phyloP scores from a whole-genome alignment of 2,329 filamentous ascomycete species.

The Fonsecaea pedrosoi region DNA sequence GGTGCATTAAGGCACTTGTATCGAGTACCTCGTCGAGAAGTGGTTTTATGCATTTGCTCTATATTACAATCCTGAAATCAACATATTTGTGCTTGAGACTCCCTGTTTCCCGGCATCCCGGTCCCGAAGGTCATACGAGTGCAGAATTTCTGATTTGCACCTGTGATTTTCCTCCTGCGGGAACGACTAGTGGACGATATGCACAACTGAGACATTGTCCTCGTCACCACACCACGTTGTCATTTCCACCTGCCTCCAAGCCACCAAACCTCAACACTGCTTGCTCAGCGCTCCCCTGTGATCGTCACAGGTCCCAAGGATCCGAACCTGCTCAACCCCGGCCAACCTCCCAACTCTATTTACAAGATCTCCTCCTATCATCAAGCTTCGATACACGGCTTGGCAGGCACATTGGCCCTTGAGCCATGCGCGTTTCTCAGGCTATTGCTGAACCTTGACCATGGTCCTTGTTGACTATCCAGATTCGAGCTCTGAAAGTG shows the following conservation, averaged over 20 bases:
- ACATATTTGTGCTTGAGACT: not conserved
- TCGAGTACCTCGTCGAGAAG: no score
- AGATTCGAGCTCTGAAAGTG: slow-evolving; percentile 50
- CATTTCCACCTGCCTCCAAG: not conserved
- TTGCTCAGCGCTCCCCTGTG: slow-evolving; percentile 20
- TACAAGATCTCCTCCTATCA: not conserved
- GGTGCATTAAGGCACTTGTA: not conserved
- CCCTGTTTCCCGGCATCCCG: slow-evolving; percentile 1
- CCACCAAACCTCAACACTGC: not conserved
- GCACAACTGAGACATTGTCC: slow-evolving; percentile 32
- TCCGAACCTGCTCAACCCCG: slow-evolving; percentile 15
- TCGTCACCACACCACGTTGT: slow-evolving; percentile 21
- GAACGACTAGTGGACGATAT: slow-evolving; percentile 10
- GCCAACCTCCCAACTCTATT: not conserved
- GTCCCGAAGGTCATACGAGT: not conserved
- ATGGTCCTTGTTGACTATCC: slow-evolving; percentile 68
- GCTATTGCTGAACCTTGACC: slow-evolving; percentile 10
- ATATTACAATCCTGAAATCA: not conserved
- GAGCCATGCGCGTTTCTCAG: slow-evolving; percentile 10
- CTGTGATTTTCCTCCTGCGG: not conserved
- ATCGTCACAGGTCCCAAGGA: slow-evolving; percentile 19
- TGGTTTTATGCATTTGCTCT: not conserved
- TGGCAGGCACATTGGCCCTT: slow-evolving; percentile 26
- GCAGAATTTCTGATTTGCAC: not conserved
- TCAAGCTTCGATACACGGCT: slow-evolving; percentile 19